Evolutionary conservation across 169 alveolate species (phyloP).

Genomic region (Cytauxzoon felis): DNA sequence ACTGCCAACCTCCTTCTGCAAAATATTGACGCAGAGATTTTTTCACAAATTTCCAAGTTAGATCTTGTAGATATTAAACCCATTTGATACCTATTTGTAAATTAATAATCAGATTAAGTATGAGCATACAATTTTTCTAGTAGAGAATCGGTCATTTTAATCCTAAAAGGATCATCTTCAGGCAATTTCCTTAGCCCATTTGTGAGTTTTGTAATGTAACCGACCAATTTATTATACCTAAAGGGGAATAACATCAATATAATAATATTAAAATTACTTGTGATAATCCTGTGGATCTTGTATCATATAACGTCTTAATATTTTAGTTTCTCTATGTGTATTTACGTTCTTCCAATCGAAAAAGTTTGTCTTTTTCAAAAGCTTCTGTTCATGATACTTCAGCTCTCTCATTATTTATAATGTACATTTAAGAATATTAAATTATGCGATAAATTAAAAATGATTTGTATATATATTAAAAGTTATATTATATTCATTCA

Average conservation of each 20-base stretch:
- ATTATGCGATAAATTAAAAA: neutral
- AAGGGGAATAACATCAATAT: neutral
- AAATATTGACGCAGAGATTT: slow-evolving; percentile 91
- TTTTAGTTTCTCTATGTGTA: slow-evolving; percentile 86
- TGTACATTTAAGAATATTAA: neutral
- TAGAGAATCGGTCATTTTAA: slow-evolving; percentile 88
- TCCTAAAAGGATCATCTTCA: slow-evolving; percentile 88
- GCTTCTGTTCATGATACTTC: slow-evolving; percentile 95
- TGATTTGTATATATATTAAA: neutral
- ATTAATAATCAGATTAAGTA: neutral
- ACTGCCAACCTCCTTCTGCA: slow-evolving; percentile 96
- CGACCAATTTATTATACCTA: slow-evolving; percentile 93
- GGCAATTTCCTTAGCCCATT: slow-evolving; percentile 88
- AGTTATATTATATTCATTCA: neutral
- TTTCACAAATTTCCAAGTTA: slow-evolving; percentile 87
- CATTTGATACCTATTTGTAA: slow-evolving; percentile 76
- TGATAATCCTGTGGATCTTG: slow-evolving; percentile 95
- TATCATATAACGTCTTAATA: slow-evolving; percentile 91
- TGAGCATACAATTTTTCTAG: slow-evolving; percentile 85
- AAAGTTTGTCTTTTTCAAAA: slow-evolving; percentile 92
- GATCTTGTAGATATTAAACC: slow-evolving; percentile 89
- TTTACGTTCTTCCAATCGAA: slow-evolving; percentile 92
- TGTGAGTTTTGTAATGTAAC: slow-evolving; percentile 87
- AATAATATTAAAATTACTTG: slow-evolving; percentile 59
- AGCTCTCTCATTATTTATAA: slow-evolving; percentile 89